phyloP scores from a whole-genome alignment of 768 basidiomycete genomes.

The Mycena metata region DNA sequence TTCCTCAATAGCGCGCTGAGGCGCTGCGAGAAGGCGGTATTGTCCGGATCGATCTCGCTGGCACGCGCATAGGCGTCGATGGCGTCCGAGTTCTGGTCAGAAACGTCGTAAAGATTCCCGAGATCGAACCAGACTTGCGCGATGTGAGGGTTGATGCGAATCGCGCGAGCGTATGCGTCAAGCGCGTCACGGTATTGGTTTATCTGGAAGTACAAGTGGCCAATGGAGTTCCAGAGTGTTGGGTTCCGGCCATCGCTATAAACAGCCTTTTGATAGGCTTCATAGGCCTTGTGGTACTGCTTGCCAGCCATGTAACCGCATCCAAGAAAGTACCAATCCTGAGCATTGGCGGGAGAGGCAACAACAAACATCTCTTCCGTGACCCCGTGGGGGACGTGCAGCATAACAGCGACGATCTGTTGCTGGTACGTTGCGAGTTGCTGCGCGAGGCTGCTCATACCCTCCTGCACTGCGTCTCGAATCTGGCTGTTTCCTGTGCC shows the following conservation, averaged over 20 bases:
- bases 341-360: constrained; percentile 93
- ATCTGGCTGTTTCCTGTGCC: too few species aligned
- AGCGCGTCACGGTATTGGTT: constrained; percentile 99
- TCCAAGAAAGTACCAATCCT: constrained; percentile 98
- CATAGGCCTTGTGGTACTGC: constrained; percentile 99
- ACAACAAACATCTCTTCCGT: too few species aligned
- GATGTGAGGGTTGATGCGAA: constrained; percentile 99
- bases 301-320: constrained; percentile 99
- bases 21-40: too few species aligned
- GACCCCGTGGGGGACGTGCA: too few species aligned
- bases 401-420: too few species aligned
- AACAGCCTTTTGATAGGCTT: constrained; percentile 99
- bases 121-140: constrained; percentile 97
- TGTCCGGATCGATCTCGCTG: too few species aligned
- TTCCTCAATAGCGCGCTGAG: too few species aligned
- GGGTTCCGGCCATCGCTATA: constrained; percentile 99
- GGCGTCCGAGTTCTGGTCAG: too few species aligned
- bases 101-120: constrained; percentile 93
- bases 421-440: too few species aligned
- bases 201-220: constrained; percentile 99
- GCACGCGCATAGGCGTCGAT: too few species aligned
- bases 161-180: constrained; percentile 98
- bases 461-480: too few species aligned
- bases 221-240: constrained; percentile 99
- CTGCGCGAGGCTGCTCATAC: too few species aligned